These are phyloP conservation scores for Physocladia obscura DNA, from an alignment of 192 early-diverging fungal genomes.

Conservation along the genomic window DNA sequence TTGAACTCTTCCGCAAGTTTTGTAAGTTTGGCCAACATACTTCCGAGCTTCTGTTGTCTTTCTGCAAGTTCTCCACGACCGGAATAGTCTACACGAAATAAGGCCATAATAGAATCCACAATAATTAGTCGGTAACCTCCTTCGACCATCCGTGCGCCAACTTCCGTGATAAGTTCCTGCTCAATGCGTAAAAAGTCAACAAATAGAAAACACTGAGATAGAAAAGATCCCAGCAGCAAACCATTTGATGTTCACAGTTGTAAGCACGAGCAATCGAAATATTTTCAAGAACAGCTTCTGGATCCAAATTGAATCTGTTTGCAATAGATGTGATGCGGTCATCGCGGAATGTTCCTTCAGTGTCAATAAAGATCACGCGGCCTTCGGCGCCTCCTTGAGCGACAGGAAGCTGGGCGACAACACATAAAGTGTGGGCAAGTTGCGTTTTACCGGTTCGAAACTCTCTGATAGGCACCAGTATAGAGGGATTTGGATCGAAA, in stretches of 20 bases:
- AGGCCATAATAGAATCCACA: constrained; percentile 78
- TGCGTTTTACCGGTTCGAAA: constrained; percentile 88
- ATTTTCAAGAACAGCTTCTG: constrained; percentile 70
- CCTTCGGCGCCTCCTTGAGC: constrained; percentile 75
- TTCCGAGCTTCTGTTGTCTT: constrained; percentile 77
- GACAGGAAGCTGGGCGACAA: constrained; percentile 69
- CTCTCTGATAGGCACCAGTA: constrained; percentile 50
- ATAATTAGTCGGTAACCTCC: constrained; percentile 52
- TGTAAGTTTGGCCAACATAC: constrained; percentile 69
- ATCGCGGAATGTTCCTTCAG: constrained; percentile 78
- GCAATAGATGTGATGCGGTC: constrained; percentile 77
- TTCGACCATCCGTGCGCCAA: constrained; percentile 72
- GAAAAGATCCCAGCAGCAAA: neutral
- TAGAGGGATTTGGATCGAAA: neutral
- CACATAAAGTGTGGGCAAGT: constrained; percentile 76
- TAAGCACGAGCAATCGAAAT: constrained; percentile 76
- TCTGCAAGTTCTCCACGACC: constrained; percentile 86
- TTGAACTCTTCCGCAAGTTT: constrained; percentile 85
- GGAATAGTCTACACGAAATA: constrained; percentile 79
- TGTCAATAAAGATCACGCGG: constrained; percentile 66
- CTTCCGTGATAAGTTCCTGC: constrained; percentile 56
- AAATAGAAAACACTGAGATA: neutral
- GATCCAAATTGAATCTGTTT: constrained; percentile 58
- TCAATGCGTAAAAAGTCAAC: neutral
- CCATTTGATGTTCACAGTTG: constrained; percentile 78